Evolutionary conservation across 129 eudicot genomes (phyloP).

Genomic region (Calendula officinalis): DNA sequence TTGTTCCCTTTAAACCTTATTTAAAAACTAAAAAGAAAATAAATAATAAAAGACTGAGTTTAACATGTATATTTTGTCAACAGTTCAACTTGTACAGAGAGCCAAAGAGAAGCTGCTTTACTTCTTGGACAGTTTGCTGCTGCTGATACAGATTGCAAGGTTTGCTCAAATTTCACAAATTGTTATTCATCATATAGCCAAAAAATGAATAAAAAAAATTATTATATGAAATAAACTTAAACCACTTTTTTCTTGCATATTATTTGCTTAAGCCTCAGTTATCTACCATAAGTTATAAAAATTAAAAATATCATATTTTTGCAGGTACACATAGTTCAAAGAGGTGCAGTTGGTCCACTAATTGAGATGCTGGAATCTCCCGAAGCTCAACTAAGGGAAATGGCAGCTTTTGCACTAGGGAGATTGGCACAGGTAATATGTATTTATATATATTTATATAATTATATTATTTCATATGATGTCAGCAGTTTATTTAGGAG

Average conservation of each 20-base stretch:
- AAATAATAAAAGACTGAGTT: too few species aligned
- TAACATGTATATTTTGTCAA: constrained; percentile 6
- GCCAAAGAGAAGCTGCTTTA: constrained; percentile 98
- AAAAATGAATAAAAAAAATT: not conserved
- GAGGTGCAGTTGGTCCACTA: constrained; percentile 92
- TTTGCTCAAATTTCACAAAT: constrained; percentile 12
- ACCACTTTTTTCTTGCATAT: constrained; percentile 1
- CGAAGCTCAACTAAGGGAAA: constrained; percentile 80
- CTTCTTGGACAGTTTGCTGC: constrained; percentile 99
- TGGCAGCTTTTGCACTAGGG: constrained; percentile 98
- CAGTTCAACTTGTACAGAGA: constrained; percentile 90
- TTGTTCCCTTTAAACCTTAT: too few species aligned
- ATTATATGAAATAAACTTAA: not conserved
- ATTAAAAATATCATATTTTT: constrained; percentile 11
- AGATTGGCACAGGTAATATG: constrained; percentile 84
- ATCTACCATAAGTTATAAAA: not conserved
- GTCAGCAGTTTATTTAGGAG: not conserved
- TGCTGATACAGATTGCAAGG: constrained; percentile 98
- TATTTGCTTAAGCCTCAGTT: constrained; percentile 4
- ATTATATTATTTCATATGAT: not conserved
- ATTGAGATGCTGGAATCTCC: constrained; percentile 78
- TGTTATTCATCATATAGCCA: not conserved
- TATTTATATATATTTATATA: not conserved
- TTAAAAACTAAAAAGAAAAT: too few species aligned
- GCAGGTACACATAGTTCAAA: constrained; percentile 95